Percentiles rank a stretch among this genome's conserved stretches.
phyloP scores from a whole-genome alignment of 176 grass and related monocot genomes.

The Ensete glaucum region DNA sequence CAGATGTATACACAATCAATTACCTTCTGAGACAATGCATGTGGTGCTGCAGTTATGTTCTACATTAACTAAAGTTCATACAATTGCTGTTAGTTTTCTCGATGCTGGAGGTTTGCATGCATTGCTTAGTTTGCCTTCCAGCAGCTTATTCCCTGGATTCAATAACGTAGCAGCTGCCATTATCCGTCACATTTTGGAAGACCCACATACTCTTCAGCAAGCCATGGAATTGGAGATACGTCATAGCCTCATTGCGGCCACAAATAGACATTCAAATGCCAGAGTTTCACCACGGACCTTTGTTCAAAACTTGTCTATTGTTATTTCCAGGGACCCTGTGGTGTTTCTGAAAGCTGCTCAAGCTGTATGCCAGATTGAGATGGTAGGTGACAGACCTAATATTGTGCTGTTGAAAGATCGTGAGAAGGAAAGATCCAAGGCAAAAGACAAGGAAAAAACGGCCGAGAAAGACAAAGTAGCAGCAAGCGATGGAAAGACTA shows the following conservation, averaged over 20 bases:
- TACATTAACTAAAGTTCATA: slow-evolving; percentile 79
- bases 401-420: slow-evolving; percentile 82
- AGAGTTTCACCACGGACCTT: slow-evolving; percentile 77
- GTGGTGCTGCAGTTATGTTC: slow-evolving; percentile 86
- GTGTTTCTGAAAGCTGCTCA: slow-evolving; percentile 93
- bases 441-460: slow-evolving; percentile 79
- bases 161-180: slow-evolving; percentile 82
- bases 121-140: slow-evolving; percentile 62
- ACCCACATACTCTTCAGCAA: slow-evolving; percentile 94
- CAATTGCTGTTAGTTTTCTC: slow-evolving; percentile 67
- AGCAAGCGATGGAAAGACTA: slow-evolving; percentile 30
- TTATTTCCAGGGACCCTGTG: slow-evolving; percentile 80
- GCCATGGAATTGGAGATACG: slow-evolving; percentile 99
- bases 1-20: slow-evolving; percentile 69
- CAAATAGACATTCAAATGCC: slow-evolving; percentile 80
- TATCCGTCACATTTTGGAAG: slow-evolving; percentile 96
- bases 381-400: slow-evolving; percentile 87
- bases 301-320: slow-evolving; percentile 78
- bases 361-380: slow-evolving; percentile 94
- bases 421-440: slow-evolving; percentile 83
- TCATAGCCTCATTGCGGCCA: slow-evolving; percentile 69
- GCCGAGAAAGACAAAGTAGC: slow-evolving; percentile 47
- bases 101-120: slow-evolving; percentile 70
- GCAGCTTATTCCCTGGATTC: slow-evolving; percentile 96
- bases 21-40: slow-evolving; percentile 80